These are phyloP conservation scores for Penicillium pulvis DNA, from an alignment of 495 filamentous ascomycete genomes.

Conservation along the genomic window DNA sequence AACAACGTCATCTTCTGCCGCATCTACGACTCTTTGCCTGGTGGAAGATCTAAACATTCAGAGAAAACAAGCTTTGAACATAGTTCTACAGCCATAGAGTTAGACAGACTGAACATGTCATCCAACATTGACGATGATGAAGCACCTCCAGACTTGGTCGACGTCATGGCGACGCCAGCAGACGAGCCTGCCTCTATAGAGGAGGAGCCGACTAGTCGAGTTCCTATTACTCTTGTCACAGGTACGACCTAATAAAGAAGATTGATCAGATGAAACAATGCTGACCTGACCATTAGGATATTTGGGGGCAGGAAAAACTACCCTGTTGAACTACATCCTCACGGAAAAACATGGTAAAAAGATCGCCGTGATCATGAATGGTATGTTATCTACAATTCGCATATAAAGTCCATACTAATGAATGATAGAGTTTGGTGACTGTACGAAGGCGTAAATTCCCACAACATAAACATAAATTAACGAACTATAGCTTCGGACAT, in stretches of 20 bases:
- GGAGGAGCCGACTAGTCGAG: conserved; percentile 50
- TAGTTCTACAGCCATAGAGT: conserved; percentile 1
- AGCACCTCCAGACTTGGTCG: conserved; percentile 71
- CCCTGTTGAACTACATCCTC: conserved; percentile 92
- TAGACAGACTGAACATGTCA: conserved; percentile 10
- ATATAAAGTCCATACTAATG: conserved; percentile 19
- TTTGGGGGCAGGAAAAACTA: conserved; percentile 93
- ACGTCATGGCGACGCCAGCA: conserved; percentile 43
- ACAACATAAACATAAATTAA: conserved; percentile 6
- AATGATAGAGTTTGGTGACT: conserved; percentile 84
- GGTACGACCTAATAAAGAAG: conserved; percentile 47
- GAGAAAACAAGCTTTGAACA: background rate
- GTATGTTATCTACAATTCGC: conserved; percentile 41
- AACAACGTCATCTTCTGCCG: conserved; percentile 45
- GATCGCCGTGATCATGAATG: conserved; percentile 97
- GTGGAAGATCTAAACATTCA: background rate
- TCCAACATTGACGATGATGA: conserved; percentile 68
- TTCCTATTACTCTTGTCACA: conserved; percentile 94
- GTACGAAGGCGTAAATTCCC: conserved; percentile 49
- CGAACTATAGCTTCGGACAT: conserved; percentile 74
- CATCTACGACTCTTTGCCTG: conserved; percentile 31
- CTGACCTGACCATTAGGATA: conserved; percentile 56
- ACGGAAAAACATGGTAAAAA: conserved; percentile 93
- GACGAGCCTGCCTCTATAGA: conserved; percentile 23
- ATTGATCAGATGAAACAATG: background rate